phyloP scores from a whole-genome alignment of 1,139 yeast genomes.

The Kodamaea plutei region DNA sequence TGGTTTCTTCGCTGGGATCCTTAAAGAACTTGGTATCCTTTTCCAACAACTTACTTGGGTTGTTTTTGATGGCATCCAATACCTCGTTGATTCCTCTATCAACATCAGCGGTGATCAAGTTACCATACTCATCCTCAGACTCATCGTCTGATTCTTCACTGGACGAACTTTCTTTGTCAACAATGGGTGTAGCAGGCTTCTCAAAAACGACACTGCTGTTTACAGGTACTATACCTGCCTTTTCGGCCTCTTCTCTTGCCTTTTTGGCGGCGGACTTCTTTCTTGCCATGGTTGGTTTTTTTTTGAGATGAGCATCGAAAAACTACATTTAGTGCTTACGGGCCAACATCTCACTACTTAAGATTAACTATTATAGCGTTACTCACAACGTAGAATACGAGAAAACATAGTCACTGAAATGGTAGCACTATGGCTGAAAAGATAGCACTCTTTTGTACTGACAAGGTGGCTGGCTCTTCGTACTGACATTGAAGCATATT shows the following conservation, averaged over 20 bases:
- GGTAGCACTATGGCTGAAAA: no score
- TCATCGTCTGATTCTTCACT: conserved; percentile 39
- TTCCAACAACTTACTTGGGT: conserved; percentile 63
- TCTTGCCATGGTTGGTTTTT: conserved; percentile 59
- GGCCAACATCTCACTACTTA: no score
- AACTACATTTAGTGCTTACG: neutral
- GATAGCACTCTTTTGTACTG: no score
- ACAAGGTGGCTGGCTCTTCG: no score
- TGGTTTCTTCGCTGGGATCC: conserved; percentile 46
- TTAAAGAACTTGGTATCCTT: conserved; percentile 68
- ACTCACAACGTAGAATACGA: no score
- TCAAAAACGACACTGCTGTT: no score
- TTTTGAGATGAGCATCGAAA: conserved; percentile 10
- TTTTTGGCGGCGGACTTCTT: conserved; percentile 84
- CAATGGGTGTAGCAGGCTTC: no score
- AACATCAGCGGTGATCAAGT: conserved; percentile 78
- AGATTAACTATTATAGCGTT: no score
- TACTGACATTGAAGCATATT: no score
- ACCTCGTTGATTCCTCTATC: conserved; percentile 77
- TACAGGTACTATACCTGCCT: no score
- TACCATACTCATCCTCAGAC: conserved; percentile 93
- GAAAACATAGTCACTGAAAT: no score
- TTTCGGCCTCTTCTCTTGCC: conserved; percentile 54
- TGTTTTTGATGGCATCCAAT: conserved; percentile 60
- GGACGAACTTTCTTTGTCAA: no score